These are phyloP conservation scores for Boletus chippewaensis DNA, from an alignment of 1,284 basidiomycete genomes.

Conservation along the genomic window DNA sequence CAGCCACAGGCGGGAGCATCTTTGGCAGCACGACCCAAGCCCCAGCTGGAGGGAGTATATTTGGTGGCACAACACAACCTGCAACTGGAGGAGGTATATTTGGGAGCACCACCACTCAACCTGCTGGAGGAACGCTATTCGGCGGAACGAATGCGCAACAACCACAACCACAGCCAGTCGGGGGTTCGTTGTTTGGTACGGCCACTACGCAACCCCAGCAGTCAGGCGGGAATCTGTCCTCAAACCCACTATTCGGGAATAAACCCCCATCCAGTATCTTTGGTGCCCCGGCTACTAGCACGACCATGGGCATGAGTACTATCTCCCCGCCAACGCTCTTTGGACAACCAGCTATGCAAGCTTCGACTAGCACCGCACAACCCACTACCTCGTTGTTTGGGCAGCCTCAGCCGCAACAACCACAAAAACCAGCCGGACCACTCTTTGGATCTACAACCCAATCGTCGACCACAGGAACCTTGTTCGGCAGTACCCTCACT, in stretches of 20 bases:
- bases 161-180: slow-evolving; percentile 16
- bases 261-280: slow-evolving; percentile 19
- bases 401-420: slow-evolving; percentile 25
- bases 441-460: slow-evolving; percentile 33
- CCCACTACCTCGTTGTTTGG: slow-evolving; percentile 29
- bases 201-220: slow-evolving; percentile 16
- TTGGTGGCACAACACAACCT: slow-evolving; percentile 15
- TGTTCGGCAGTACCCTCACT: slow-evolving; percentile 32
- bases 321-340: slow-evolving; percentile 28
- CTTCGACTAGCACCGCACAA: slow-evolving; percentile 11
- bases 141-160: slow-evolving; percentile 15
- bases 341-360: slow-evolving; percentile 26
- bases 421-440: slow-evolving; percentile 25
- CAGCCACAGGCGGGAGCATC: slow-evolving; percentile 10
- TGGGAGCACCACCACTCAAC: slow-evolving; percentile 13
- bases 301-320: slow-evolving; percentile 16
- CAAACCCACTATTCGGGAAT: slow-evolving; percentile 27
- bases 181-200: slow-evolving; percentile 12
- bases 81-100: slow-evolving; percentile 19
- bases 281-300: slow-evolving; percentile 10
- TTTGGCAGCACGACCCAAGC: slow-evolving; percentile 16
- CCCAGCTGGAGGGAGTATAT: slow-evolving; percentile 19
- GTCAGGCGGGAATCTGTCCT: slow-evolving; percentile 21
- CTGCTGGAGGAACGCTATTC: slow-evolving; percentile 24
- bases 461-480: slow-evolving; percentile 24